Conservation (phyloP, 805 yeast species). For the Cephaloascus fragrans region DNA sequence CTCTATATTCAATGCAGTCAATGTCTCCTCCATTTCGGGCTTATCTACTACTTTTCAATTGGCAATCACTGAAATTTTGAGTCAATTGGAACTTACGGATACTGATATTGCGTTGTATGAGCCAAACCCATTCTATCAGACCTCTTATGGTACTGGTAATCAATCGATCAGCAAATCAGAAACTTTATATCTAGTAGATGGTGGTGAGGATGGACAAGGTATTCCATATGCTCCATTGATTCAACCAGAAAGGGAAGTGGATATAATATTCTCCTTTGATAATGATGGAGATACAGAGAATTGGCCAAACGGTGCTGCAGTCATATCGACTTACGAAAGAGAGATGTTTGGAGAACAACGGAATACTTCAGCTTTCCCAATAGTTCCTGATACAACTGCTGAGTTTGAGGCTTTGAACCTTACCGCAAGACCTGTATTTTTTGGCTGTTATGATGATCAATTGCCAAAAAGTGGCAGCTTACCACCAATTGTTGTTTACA, state of each 20-base stretch:
- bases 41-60: neutral
- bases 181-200: conserved; percentile 24
- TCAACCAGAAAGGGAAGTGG: conserved; percentile 21
- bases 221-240: conserved; percentile 27
- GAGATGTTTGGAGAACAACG: conserved; percentile 18
- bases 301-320: conserved; percentile 30
- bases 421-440: conserved; percentile 14
- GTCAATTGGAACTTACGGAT: conserved; percentile 13
- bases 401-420: conserved; percentile 12
- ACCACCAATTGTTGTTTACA: conserved; percentile 18
- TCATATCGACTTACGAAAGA: conserved; percentile 21
- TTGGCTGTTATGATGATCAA: conserved; percentile 17
- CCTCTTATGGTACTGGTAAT: neutral
- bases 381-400: conserved; percentile 13
- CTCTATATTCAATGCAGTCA: conserved; percentile 15
- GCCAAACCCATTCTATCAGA: conserved; percentile 23
- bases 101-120: conserved; percentile 23
- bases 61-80: neutral
- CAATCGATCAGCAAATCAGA: conserved; percentile 8
- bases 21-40: conserved; percentile 13
- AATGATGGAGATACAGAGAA: conserved; percentile 22
- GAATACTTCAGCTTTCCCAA: conserved; percentile 15
- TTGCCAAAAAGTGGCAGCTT: conserved; percentile 9
- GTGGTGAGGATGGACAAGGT: conserved; percentile 31
- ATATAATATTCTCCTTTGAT: conserved; percentile 26